phyloP scores from a whole-genome alignment of 352 stramenopile genomes.

The Phytophthora fragariae region DNA sequence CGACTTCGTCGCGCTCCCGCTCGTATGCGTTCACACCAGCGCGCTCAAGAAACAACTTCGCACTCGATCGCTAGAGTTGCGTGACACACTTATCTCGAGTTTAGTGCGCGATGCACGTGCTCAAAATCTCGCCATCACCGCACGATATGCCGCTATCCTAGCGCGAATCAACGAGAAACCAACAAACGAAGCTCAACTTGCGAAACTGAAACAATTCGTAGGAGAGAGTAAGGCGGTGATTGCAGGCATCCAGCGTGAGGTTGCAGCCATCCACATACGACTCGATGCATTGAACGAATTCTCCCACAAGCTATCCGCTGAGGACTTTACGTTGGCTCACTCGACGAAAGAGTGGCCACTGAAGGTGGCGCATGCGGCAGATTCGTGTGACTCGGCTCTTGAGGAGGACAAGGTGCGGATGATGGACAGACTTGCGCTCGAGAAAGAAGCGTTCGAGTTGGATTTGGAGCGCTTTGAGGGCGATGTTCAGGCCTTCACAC shows the following conservation, averaged over 20 bases:
- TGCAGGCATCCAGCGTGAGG: constrained; percentile 76
- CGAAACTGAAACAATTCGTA: constrained; percentile 91
- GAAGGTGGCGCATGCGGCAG: constrained; percentile 79
- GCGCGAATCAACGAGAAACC: constrained; percentile 92
- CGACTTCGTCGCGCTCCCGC: constrained; percentile 76
- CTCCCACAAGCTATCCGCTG: constrained; percentile 82
- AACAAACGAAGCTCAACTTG: constrained; percentile 92
- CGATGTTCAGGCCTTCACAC: constrained; percentile 87
- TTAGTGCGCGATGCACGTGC: constrained; percentile 81
- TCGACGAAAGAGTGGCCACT: constrained; percentile 91
- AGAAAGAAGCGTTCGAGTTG: constrained; percentile 91
- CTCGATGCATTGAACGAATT: constrained; percentile 87
- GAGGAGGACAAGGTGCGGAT: constrained; percentile 94
- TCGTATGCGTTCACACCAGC: constrained; percentile 81
- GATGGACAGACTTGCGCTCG: constrained; percentile 93
- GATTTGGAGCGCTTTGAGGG: constrained; percentile 91
- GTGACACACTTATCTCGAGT: constrained; percentile 83
- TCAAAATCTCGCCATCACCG: constrained; percentile 90
- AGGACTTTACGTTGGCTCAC: constrained; percentile 91
- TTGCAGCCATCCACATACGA: constrained; percentile 74
- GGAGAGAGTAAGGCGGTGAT: constrained; percentile 84
- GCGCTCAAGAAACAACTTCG: constrained; percentile 78
- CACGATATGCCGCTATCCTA: constrained; percentile 90
- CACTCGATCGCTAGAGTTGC: constrained; percentile 70
- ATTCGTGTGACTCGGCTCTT: constrained; percentile 88